phyloP scores from a whole-genome alignment of 2,329 filamentous ascomycete genomes.

The Cladosporium sphaerospermum region DNA sequence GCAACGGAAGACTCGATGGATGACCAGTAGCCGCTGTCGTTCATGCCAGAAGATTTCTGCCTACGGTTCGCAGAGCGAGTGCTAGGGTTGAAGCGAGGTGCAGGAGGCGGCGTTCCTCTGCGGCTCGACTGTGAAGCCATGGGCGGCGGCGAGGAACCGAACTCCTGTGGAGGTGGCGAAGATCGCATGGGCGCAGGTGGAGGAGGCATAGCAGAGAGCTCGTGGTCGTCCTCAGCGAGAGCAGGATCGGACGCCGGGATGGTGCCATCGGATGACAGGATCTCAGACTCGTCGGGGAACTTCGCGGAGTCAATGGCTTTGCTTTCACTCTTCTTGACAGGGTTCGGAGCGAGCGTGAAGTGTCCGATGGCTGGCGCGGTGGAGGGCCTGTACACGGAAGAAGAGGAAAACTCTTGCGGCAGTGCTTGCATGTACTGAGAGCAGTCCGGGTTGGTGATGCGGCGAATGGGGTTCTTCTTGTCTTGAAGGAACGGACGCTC shows the following conservation, averaged over 20 bases:
- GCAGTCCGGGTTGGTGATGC: slow-evolving; percentile 50
- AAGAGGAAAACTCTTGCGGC: slow-evolving; percentile 23
- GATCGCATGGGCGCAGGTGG: slow-evolving; percentile 49
- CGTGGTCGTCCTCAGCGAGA: slow-evolving; percentile 40
- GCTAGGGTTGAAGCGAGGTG: slow-evolving; percentile 53
- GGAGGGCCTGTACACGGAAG: slow-evolving; percentile 27
- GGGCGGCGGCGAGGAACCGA: slow-evolving; percentile 91
- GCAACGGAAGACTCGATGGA: slow-evolving; percentile 87
- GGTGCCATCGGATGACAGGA: slow-evolving; percentile 45
- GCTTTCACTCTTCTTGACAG: slow-evolving; percentile 27
- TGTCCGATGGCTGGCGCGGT: slow-evolving; percentile 34
- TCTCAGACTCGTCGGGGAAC: slow-evolving; percentile 45
- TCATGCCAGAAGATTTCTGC: slow-evolving; percentile 72
- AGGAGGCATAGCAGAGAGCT: slow-evolving; percentile 33
- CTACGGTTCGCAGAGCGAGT: slow-evolving; percentile 63
- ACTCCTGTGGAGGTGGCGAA: slow-evolving; percentile 62
- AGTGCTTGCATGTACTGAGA: slow-evolving; percentile 27
- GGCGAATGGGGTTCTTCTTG: slow-evolving; percentile 56
- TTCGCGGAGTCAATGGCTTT: slow-evolving; percentile 45
- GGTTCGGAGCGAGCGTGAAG: slow-evolving; percentile 30
- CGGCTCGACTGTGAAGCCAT: slow-evolving; percentile 60
- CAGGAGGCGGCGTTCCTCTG: slow-evolving; percentile 70
- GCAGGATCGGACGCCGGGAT: slow-evolving; percentile 47
- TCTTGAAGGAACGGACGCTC: slow-evolving; percentile 87
- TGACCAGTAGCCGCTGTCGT: slow-evolving; percentile 95